Base-by-base conservation (phyloP, 2,329 filamentous ascomycete genomes). In the Phialocephala sp. region DNA sequence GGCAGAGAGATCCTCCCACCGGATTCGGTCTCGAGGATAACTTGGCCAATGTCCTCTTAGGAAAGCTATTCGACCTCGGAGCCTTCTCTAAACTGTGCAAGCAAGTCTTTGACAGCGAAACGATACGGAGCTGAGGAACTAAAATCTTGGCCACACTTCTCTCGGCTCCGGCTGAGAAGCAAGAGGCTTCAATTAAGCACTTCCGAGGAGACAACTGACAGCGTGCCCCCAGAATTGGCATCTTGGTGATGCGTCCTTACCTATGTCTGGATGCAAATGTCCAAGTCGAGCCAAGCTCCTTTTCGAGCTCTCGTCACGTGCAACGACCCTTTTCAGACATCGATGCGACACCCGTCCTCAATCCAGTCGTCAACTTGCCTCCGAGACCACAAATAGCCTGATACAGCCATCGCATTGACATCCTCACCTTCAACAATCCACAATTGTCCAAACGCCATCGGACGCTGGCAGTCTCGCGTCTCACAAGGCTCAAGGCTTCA, bases 381-480 rank as follows among this genome's bases (percentile, higher is more conserved):
- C 35, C 55, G 32, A 20, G 8, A 37, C 36, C 20, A 37, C 2
- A 57, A 57, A 57, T 57, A 57, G 36, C 35, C 35, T 57, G 55
- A 57, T 27, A 57, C 55, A 27, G 27, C 15, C 50, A 55, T 36
- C 22, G 50, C 50, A 55, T 55, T 55, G 50, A 55, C 50, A 55
- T 8, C 32, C 18, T 24, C n/a, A 54, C 50, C 15, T 20, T 22
- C 43, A 27, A 32, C 32, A 18, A 36, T 39, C 54, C 54, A 56
- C 54, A 56, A 37, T n/a, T 37, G n/a, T 36, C 54, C 54, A 56
- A 55, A 55, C 50, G 50, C 50, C 8, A 55, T 55, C 20, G 50
- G 9, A 47, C n/a, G 14, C 14, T 4, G 22, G 50, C 50, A 55
- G 50, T 55, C 52, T 36, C 52, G 15, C 41, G 45, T 50, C 45